A percentile compares a stretch with the other conserved stretches of the same genome.
These are phyloP conservation scores for Naganishia friedmannii DNA, from an alignment of 768 basidiomycete genomes.

Conservation along the genomic window DNA sequence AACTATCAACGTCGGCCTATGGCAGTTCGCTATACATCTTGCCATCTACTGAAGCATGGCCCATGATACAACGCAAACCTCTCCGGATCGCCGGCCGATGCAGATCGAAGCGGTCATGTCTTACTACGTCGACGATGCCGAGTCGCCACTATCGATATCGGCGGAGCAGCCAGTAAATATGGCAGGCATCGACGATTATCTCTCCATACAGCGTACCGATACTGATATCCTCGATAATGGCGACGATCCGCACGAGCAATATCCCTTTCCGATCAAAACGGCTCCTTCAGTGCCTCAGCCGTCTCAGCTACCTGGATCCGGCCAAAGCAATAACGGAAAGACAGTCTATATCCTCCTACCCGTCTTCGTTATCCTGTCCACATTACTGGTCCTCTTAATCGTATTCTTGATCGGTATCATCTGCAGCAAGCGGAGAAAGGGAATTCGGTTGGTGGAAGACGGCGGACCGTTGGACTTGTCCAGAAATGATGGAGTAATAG, in stretches of 20 bases:
- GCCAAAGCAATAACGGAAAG: constrained; percentile 14
- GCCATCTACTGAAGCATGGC: not conserved
- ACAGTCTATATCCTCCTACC: constrained; percentile 67
- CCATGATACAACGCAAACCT: not conserved
- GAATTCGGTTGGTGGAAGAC: constrained; percentile 65
- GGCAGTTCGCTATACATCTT: not conserved
- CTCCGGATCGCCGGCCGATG: not conserved
- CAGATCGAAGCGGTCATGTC: not conserved
- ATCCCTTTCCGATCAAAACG: constrained; percentile 4
- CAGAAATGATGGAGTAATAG: constrained; percentile 76
- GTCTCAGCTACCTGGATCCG: not conserved
- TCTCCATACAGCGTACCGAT: not conserved
- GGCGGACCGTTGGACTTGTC: constrained; percentile 93
- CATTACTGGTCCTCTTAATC: constrained; percentile 86
- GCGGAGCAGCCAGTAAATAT: not conserved
- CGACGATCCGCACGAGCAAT: not conserved
- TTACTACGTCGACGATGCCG: not conserved
- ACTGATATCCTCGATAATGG: not conserved
- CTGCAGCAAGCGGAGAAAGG: constrained; percentile 60
- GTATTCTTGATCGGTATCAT: constrained; percentile 87
- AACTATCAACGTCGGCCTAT: not conserved
- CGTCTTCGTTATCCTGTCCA: constrained; percentile 86
- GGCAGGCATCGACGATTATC: not conserved
- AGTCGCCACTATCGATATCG: not conserved
- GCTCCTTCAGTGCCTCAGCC: constrained; percentile 6